Evolutionary conservation across 305 asterid genomes (phyloP), one percentile per base, ranked within the genome.

Genomic region (Fraxinus platypoda): DNA sequence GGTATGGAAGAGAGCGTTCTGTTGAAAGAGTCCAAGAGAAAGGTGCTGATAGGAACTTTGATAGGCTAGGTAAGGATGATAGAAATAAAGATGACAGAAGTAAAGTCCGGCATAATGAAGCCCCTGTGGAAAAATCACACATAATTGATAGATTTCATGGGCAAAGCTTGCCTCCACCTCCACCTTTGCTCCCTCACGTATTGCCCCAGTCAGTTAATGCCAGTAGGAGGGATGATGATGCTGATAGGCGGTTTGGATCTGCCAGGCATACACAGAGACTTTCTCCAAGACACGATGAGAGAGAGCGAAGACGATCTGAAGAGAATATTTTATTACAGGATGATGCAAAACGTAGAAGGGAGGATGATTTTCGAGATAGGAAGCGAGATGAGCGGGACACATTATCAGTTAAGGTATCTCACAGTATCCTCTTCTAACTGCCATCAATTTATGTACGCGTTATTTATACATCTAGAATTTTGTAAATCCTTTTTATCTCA

Each of bases 131-230:
- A 71, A 93, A 92, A 90, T 86, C 95, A 49, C 94, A 87, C 81
- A 64, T 74, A 46, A 97, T 93, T 84, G 99, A 97, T 34, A 93
- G 94, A 83, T 87, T 91, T 81, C 95, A 90, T 78, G 97, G 91
- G 81, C 98, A 92, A 85, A 84, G 91, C 82, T 90, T 97, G 87
- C 99, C 98, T 52, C 98, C 99, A 12, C 99, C 99, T 78, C 99
- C 99, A n/a, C 98, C 99, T 70, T 84, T 97, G 82, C 97, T 98
- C 25, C 98, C 98, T 80, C 94, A 97, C 76, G 85, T 94, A 66
- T 87, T 92, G 79, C 98, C 98, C 62, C 98, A 92, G 76, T 93
- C 98, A 70, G 81, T 94, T 72, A 89, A 78, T 86, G 88, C 93
- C 34, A 85, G 89, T 78, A 91, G 98, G 90, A 91, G 96, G 87